Conservation (phyloP, 257 asterid species). For the Solanum sejunctum region DNA sequence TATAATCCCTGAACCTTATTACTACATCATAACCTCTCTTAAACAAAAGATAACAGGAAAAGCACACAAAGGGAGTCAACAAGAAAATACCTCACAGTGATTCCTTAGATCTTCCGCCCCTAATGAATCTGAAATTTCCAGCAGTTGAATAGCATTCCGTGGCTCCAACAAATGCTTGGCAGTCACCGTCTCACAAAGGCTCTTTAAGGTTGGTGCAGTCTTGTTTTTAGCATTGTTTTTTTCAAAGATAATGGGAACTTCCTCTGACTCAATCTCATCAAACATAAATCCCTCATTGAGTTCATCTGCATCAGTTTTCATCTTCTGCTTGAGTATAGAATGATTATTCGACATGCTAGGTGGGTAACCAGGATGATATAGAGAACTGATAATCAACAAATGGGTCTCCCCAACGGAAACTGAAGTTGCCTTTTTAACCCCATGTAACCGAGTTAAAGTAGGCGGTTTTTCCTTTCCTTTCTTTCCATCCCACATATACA, state of each 20-base stretch:
- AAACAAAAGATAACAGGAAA: background rate
- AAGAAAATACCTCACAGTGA: slow-evolving; percentile 52
- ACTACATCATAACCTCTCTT: background rate
- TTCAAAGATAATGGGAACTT: slow-evolving; percentile 11
- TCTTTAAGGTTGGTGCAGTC: slow-evolving; percentile 61
- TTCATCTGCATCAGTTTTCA: slow-evolving; percentile 40
- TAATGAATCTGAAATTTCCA: slow-evolving; percentile 85
- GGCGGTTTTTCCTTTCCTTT: slow-evolving; percentile 49
- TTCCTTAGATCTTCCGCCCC: slow-evolving; percentile 73
- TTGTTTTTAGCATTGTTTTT: slow-evolving; percentile 20
- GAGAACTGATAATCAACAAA: slow-evolving; percentile 59
- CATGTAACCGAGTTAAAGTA: slow-evolving; percentile 56
- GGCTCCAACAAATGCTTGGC: slow-evolving; percentile 90
- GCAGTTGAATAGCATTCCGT: slow-evolving; percentile 61
- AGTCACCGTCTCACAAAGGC: slow-evolving; percentile 77
- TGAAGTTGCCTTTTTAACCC: slow-evolving; percentile 85
- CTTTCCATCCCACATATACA: slow-evolving; percentile 87
- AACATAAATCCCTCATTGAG: slow-evolving; percentile 48
- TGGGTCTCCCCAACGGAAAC: slow-evolving; percentile 97
- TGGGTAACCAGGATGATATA: slow-evolving; percentile 67
- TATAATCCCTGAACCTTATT: background rate
- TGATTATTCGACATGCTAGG: slow-evolving; percentile 13
- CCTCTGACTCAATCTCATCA: slow-evolving; percentile 52
- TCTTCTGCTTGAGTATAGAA: slow-evolving; percentile 16
- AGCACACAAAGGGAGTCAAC: background rate